Evolutionary conservation across 306 rosid species (phyloP).

Genomic region (Sphenostylis stenocarpa): DNA sequence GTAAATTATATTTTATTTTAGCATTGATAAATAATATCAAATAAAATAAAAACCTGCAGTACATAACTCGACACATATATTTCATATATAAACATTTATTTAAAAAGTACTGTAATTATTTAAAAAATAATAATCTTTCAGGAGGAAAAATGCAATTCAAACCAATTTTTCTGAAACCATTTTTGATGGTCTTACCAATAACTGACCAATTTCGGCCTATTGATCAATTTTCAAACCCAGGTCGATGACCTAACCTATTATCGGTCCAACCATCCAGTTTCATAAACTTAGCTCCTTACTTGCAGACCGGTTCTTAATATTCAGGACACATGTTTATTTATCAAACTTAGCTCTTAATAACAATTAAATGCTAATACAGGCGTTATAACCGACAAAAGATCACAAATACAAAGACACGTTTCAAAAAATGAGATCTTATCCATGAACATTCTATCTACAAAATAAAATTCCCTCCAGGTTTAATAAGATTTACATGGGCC

Average conservation of each 20-base stretch:
- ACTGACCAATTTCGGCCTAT: not conserved
- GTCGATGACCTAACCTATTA: not conserved
- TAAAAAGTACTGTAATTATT: not conserved
- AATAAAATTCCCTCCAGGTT: not conserved
- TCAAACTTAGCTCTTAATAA: not conserved
- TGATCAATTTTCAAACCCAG: not conserved
- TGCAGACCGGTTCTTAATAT: too few relatives aligned
- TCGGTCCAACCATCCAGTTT: not conserved
- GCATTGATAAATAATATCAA: too few relatives aligned
- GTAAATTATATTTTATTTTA: too few relatives aligned
- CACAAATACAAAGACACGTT: constrained; percentile 13
- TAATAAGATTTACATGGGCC: not conserved
- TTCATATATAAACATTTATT: not conserved
- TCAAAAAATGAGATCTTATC: not conserved
- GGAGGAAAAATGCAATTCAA: not conserved
- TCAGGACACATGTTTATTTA: too few relatives aligned
- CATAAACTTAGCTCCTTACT: not conserved
- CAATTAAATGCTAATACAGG: not conserved
- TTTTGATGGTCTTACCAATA: not conserved
- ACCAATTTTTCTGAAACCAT: not conserved
- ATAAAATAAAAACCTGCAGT: too few relatives aligned
- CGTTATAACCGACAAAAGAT: not conserved
- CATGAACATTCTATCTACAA: constrained; percentile 18
- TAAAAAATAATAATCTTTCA: not conserved
- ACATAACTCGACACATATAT: too few relatives aligned